Conservation (phyloP, 2,329 filamentous ascomycete species). For the Emergomyces pasteurianus region DNA sequence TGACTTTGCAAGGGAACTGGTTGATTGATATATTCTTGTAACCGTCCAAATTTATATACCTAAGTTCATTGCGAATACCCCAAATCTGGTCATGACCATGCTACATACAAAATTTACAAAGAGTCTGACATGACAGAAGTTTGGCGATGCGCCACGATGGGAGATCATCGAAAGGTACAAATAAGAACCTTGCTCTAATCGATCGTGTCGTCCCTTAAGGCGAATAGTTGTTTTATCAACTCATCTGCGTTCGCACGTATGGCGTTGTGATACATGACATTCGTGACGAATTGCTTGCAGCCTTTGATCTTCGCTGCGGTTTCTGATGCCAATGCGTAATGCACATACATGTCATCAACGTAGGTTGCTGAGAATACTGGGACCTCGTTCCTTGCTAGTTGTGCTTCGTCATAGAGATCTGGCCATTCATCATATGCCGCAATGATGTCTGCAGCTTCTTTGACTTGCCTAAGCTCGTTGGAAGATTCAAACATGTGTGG, state of each 20-base stretch:
- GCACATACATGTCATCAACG: conserved; percentile 86
- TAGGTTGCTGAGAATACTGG: conserved; percentile 79
- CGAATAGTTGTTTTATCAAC: conserved; percentile 64
- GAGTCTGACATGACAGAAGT: not conserved
- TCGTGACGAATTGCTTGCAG: conserved; percentile 73
- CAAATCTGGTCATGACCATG: too few species aligned
- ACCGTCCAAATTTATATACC: not conserved
- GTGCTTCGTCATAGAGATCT: conserved; percentile 60
- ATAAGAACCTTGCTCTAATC: conserved; percentile 31
- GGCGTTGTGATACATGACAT: conserved; percentile 77
- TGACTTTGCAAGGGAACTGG: conserved; percentile 33
- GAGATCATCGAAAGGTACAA: not conserved
- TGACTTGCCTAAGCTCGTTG: conserved; percentile 58
- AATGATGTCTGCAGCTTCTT: conserved; percentile 56
- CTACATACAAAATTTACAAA: not conserved
- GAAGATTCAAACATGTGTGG: conserved; percentile 75
- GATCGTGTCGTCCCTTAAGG: conserved; percentile 57
- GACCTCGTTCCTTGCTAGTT: conserved; percentile 64
- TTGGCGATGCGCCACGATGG: not conserved
- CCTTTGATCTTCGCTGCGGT: conserved; percentile 65
- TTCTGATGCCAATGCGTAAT: conserved; percentile 58
- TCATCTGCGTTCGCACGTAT: conserved; percentile 62
- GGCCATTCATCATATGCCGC: conserved; percentile 61
- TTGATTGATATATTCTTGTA: conserved; percentile 2
- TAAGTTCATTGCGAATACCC: not conserved